Percentiles rank a stretch among this genome's conserved stretches.
These are phyloP conservation scores for Annona cherimola DNA, from an alignment of 164 flowering plant genomes.

Conservation along the genomic window DNA sequence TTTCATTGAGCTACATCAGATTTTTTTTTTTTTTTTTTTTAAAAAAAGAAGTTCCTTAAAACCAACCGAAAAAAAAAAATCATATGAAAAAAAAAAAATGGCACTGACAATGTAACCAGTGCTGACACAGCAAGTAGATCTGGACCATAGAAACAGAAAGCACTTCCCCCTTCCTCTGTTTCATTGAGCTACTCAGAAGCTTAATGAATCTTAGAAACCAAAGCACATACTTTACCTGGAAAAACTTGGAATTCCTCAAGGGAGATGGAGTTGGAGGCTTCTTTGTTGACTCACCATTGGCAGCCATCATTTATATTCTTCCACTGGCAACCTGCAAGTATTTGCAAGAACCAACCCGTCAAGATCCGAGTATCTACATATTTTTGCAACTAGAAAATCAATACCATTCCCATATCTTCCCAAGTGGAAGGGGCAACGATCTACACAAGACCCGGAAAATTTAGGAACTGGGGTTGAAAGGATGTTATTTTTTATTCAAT, in stretches of 20 bases:
- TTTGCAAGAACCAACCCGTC: neutral
- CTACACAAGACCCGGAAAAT: neutral
- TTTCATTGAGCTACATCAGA: no score
- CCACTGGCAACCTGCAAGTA: neutral
- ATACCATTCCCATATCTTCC: neutral
- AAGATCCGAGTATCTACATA: neutral
- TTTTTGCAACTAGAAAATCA: neutral
- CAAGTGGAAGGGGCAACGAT: neutral
- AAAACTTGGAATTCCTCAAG: slow-evolving; percentile 74
- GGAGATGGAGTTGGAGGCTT: slow-evolving; percentile 83
- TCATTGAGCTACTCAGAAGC: neutral
- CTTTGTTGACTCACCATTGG: slow-evolving; percentile 53
- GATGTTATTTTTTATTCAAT: neutral
- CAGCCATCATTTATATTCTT: slow-evolving; percentile 41
- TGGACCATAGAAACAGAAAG: neutral
- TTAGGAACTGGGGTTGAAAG: neutral
- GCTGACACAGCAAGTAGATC: neutral
- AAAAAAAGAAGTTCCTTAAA: no score
- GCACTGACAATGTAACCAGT: neutral
- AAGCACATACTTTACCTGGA: slow-evolving; percentile 41
- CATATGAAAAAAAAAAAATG: neutral
- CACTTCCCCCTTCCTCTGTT: neutral
- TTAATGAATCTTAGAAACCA: neutral
- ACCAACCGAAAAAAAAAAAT: no score
- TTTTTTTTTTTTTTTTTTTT: no score